A percentile compares a stretch with the other conserved stretches of the same genome.
Conservation (phyloP, 2,329 filamentous ascomycete species). For the Claviceps purpurea region DNA sequence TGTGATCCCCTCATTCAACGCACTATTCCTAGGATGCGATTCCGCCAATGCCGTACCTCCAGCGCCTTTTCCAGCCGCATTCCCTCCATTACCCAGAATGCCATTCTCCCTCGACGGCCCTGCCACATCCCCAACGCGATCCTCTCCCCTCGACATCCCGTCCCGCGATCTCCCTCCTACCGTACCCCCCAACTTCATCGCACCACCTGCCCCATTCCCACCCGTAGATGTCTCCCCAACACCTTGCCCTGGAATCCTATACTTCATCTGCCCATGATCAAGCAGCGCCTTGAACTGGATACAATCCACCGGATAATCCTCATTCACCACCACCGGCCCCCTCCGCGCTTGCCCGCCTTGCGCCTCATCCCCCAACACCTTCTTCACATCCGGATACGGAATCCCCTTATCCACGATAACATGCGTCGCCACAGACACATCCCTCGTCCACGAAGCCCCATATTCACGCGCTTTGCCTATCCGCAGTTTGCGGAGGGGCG, state of each 20-base stretch:
- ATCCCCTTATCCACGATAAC: constrained; percentile 63
- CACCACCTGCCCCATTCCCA: not conserved
- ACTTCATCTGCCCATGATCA: constrained; percentile 45
- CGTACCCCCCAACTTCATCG: not conserved
- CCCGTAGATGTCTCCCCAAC: constrained; percentile 2
- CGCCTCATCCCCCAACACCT: constrained; percentile 20
- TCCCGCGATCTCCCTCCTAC: not conserved
- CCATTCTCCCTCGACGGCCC: constrained; percentile 22
- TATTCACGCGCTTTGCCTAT: constrained; percentile 64
- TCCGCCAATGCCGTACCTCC: constrained; percentile 9
- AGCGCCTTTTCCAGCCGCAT: constrained; percentile 4
- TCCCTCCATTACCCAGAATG: constrained; percentile 15
- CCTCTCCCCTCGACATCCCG: constrained; percentile 21
- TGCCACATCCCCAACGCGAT: constrained; percentile 23
- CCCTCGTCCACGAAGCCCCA: constrained; percentile 58
- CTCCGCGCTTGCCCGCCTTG: not conserved
- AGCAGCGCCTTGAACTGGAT: constrained; percentile 44
- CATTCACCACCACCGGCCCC: constrained; percentile 43
- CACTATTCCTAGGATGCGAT: constrained; percentile 11
- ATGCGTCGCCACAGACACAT: constrained; percentile 54
- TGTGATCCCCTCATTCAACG: not conserved
- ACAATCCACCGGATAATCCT: constrained; percentile 57
- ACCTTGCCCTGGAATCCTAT: constrained; percentile 40
- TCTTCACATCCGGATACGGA: constrained; percentile 48
- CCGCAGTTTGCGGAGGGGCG: constrained; percentile 50